phyloP scores from a whole-genome alignment of 768 basidiomycete species.

The Boletus subcaerulescens region DNA sequence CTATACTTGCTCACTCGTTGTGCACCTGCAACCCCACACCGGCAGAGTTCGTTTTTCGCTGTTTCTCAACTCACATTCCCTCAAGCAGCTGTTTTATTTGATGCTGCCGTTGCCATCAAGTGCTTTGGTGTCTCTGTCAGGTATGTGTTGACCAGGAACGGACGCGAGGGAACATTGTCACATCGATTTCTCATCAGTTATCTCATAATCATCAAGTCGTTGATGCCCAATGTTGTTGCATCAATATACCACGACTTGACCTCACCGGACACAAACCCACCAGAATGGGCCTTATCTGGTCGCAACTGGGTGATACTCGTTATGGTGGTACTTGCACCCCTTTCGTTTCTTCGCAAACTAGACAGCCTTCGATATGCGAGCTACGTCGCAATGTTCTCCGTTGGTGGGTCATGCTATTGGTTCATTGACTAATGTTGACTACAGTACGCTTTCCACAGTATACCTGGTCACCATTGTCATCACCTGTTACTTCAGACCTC shows the following conservation, averaged over 20 bases:
- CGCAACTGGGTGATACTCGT: slow-evolving; percentile 80
- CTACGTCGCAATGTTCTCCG: slow-evolving; percentile 87
- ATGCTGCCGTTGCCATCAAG: slow-evolving; percentile 91
- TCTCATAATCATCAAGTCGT: slow-evolving; percentile 87
- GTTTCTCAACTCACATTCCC: slow-evolving; percentile 88
- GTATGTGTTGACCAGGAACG: slow-evolving; percentile 36
- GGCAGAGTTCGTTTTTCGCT: slow-evolving; percentile 80
- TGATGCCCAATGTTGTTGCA: slow-evolving; percentile 87
- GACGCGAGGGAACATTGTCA: not conserved
- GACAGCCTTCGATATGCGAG: slow-evolving; percentile 88
- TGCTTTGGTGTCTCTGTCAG: slow-evolving; percentile 97
- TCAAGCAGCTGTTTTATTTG: slow-evolving; percentile 82
- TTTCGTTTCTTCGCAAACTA: slow-evolving; percentile 79
- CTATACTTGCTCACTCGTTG: slow-evolving; percentile 85
- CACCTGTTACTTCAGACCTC: slow-evolving; percentile 72
- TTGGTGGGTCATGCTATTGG: slow-evolving; percentile 51
- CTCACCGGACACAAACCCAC: slow-evolving; percentile 60
- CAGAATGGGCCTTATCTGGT: slow-evolving; percentile 72
- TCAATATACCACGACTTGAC: slow-evolving; percentile 79
- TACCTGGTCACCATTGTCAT: slow-evolving; percentile 82
- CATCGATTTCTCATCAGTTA: slow-evolving; percentile 46
- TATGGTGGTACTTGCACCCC: slow-evolving; percentile 74
- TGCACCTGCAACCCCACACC: slow-evolving; percentile 70
- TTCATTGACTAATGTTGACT: slow-evolving; percentile 1
- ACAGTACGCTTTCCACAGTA: slow-evolving; percentile 37